phyloP scores from a whole-genome alignment of 768 basidiomycete genomes.

The Mycena kentingensis region DNA sequence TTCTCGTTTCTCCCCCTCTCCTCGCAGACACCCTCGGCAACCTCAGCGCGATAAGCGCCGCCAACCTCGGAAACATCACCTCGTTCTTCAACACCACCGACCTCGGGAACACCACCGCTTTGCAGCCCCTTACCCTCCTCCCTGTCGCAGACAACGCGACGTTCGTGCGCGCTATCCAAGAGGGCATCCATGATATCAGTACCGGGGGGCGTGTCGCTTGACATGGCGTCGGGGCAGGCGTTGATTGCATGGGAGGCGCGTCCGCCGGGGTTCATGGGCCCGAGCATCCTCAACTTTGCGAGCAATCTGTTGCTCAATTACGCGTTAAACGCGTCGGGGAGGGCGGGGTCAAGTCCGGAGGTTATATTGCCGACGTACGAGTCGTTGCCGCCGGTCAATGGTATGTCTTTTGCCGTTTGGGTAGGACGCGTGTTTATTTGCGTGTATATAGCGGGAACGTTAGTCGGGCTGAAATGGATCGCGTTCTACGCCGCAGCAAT shows the following conservation, averaged over 20 bases:
- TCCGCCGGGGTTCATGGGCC: slow-evolving; percentile 58
- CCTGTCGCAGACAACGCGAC: not conserved
- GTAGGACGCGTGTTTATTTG: not conserved
- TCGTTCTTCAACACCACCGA: slow-evolving; percentile 23
- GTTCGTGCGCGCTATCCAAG: not conserved
- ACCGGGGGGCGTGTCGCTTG: slow-evolving; percentile 71
- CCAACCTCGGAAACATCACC: slow-evolving; percentile 22
- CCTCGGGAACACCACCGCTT: slow-evolving; percentile 44
- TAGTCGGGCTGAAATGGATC: slow-evolving; percentile 70
- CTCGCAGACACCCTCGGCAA: slow-evolving; percentile 50
- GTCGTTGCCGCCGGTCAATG: slow-evolving; percentile 56
- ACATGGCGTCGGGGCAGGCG: slow-evolving; percentile 48
- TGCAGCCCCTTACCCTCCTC: slow-evolving; percentile 32
- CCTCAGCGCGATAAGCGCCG: slow-evolving; percentile 27
- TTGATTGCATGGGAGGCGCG: slow-evolving; percentile 74
- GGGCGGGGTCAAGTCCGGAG: slow-evolving; percentile 38
- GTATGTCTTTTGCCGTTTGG: not conserved
- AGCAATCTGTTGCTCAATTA: slow-evolving; percentile 67
- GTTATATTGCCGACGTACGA: slow-evolving; percentile 61
- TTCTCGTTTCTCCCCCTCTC: slow-evolving; percentile 58
- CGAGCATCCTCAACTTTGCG: slow-evolving; percentile 65
- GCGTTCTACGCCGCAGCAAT: slow-evolving; percentile 74
- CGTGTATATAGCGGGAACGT: slow-evolving; percentile 41
- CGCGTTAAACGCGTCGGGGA: slow-evolving; percentile 56
- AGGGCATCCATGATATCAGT: slow-evolving; percentile 34